phyloP scores from a whole-genome alignment of 2,329 filamentous ascomycete species.

The Colletotrichum karsti region DNA sequence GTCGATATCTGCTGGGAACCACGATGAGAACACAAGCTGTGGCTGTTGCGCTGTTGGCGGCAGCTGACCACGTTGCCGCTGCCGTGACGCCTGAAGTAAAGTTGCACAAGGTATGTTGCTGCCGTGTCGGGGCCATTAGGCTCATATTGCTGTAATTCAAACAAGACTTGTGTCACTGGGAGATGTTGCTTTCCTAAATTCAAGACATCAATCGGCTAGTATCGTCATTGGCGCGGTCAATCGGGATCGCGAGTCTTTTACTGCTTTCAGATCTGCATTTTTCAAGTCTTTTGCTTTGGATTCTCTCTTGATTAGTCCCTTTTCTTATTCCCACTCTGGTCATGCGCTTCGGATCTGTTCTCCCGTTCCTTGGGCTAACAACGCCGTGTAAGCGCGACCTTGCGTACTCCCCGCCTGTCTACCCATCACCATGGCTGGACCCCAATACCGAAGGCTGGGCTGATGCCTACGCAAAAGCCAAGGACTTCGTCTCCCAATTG shows the following conservation, averaged over 20 bases:
- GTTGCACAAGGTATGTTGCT: conserved; percentile 23
- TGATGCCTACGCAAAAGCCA: conserved; percentile 78
- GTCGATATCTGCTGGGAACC: background rate
- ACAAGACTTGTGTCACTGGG: background rate
- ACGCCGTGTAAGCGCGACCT: conserved; percentile 32
- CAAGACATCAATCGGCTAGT: background rate
- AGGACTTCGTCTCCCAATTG: conserved; percentile 81
- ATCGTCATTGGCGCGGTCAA: background rate
- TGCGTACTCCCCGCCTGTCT: conserved; percentile 66
- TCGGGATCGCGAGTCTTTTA: background rate
- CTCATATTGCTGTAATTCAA: background rate
- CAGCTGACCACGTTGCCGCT: conserved; percentile 13
- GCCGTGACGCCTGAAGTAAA: background rate
- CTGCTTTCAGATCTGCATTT: background rate
- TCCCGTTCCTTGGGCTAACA: background rate
- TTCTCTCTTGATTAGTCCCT: background rate
- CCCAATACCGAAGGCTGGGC: conserved; percentile 77
- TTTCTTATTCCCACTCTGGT: background rate
- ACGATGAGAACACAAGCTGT: conserved; percentile 20
- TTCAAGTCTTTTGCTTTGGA: background rate
- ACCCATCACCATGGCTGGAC: conserved; percentile 89
- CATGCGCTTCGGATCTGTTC: background rate
- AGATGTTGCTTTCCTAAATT: background rate
- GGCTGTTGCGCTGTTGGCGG: conserved; percentile 13
- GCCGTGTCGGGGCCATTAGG: background rate